Evolutionary conservation across 345 rosid genomes (phyloP).

Genomic region (Arabidopsis thaliana): DNA sequence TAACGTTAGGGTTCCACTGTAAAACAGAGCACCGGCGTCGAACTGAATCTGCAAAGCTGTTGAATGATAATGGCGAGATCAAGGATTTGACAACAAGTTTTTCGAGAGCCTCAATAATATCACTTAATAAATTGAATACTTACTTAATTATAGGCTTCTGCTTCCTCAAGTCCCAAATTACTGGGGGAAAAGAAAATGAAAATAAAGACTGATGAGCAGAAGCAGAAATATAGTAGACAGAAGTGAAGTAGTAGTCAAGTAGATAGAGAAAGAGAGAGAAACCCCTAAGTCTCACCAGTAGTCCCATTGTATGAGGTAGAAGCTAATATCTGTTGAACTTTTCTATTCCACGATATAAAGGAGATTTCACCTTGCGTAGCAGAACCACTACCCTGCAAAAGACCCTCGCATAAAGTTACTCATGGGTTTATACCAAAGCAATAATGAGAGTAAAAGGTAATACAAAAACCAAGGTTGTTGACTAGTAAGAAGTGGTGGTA

Average conservation of each 20-base stretch:
- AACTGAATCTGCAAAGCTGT: slow-evolving; percentile 90
- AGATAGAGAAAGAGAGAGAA: slow-evolving; percentile 3
- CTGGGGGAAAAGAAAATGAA: slow-evolving; percentile 48
- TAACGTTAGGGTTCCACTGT: slow-evolving; percentile 99
- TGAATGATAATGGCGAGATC: slow-evolving; percentile 38
- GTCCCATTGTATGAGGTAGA: slow-evolving; percentile 94
- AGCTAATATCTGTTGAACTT: slow-evolving; percentile 90
- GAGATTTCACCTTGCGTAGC: slow-evolving; percentile 97
- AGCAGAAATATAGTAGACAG: slow-evolving; percentile 11
- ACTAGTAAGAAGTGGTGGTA: slow-evolving; percentile 7
- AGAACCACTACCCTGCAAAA: slow-evolving; percentile 87
- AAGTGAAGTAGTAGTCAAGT: background rate
- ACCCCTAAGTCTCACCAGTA: slow-evolving; percentile 69
- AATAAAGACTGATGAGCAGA: slow-evolving; percentile 15
- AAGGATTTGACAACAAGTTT: slow-evolving; percentile 25
- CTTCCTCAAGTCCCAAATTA: slow-evolving; percentile 97
- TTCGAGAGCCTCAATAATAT: background rate
- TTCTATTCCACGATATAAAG: slow-evolving; percentile 93
- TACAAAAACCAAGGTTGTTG: slow-evolving; percentile 1
- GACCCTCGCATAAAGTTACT: slow-evolving; percentile 16
- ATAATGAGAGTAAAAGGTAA: background rate
- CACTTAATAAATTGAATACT: slow-evolving; percentile 33
- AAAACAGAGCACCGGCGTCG: slow-evolving; percentile 95
- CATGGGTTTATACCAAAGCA: slow-evolving; percentile 8
- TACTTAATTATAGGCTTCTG: slow-evolving; percentile 96